These are phyloP conservation scores for Fusarium camptoceras DNA, from an alignment of 2,329 filamentous ascomycete species.

Conservation along the genomic window DNA sequence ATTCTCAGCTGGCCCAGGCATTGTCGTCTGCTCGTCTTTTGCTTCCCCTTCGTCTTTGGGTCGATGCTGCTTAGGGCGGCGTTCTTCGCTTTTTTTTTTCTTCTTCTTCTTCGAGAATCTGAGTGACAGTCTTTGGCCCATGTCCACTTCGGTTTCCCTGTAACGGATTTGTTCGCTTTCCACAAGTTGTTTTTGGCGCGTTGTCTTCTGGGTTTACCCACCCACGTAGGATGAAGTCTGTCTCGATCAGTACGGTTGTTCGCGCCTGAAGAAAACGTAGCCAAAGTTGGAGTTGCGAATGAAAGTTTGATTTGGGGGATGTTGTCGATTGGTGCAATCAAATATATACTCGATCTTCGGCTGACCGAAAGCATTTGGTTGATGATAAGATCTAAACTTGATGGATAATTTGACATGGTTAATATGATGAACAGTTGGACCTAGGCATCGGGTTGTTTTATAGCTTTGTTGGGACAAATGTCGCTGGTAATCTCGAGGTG, in stretches of 20 bases:
- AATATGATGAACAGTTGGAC: background rate
- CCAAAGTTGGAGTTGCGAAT: slow-evolving; percentile 8
- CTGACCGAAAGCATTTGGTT: background rate
- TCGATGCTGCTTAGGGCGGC: background rate
- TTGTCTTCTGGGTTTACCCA: background rate
- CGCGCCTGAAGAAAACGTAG: background rate
- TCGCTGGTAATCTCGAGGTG: background rate
- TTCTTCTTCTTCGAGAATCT: background rate
- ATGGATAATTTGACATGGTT: background rate
- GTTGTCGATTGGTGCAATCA: slow-evolving; percentile 4
- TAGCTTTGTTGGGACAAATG: slow-evolving; percentile 1
- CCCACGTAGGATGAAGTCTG: slow-evolving; percentile 22
- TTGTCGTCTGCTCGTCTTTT: slow-evolving; percentile 1
- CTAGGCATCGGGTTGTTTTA: background rate
- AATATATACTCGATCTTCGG: slow-evolving; percentile 23
- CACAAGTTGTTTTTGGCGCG: background rate
- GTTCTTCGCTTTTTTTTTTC: background rate
- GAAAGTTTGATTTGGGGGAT: slow-evolving; percentile 27
- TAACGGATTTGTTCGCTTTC: background rate
- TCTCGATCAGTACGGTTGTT: slow-evolving; percentile 1
- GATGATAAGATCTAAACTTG: background rate
- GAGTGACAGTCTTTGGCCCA: background rate
- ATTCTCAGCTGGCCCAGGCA: background rate
- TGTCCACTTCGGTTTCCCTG: background rate
- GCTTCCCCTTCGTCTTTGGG: background rate